phyloP scores from a whole-genome alignment of 331 rosid species.

The Dryas integrifolia region DNA sequence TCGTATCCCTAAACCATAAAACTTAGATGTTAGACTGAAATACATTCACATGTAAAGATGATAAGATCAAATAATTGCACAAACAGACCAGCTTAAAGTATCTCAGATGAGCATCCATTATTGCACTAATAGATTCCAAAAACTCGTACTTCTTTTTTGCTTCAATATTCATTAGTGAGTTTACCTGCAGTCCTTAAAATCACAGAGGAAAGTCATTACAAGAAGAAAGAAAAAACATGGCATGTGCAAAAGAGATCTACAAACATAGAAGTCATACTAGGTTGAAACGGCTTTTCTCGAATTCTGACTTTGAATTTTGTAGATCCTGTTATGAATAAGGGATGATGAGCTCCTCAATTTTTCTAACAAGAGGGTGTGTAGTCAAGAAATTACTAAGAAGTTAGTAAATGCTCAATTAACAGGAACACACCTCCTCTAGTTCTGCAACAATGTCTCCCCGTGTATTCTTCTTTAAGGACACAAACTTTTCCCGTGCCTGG shows the following conservation, averaged over 20 bases:
- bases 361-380: background rate
- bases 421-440: conserved; percentile 73
- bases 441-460: conserved; percentile 79
- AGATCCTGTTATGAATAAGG: conserved; percentile 62
- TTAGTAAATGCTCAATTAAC: background rate
- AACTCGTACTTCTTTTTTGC: conserved; percentile 90
- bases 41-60: conserved; percentile 19
- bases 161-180: conserved; percentile 81
- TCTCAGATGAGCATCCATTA: conserved; percentile 97
- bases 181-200: conserved; percentile 91
- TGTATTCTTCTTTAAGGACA: conserved; percentile 85
- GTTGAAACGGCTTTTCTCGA: conserved; percentile 96
- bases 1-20: conserved; percentile 70
- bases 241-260: conserved; percentile 14
- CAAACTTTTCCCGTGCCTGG: conserved; percentile 90
- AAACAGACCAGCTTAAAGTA: conserved; percentile 88
- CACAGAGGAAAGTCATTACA: conserved; percentile 38
- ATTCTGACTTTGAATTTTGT: conserved; percentile 87
- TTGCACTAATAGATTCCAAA: conserved; percentile 94
- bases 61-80: conserved; percentile 28
- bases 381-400: background rate
- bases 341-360: conserved; percentile 27
- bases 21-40: conserved; percentile 27
- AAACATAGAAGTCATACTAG: conserved; percentile 66
- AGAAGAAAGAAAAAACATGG: conserved; percentile 19